phyloP scores from a whole-genome alignment of 306 rosid genomes.

The Corylus americana region DNA sequence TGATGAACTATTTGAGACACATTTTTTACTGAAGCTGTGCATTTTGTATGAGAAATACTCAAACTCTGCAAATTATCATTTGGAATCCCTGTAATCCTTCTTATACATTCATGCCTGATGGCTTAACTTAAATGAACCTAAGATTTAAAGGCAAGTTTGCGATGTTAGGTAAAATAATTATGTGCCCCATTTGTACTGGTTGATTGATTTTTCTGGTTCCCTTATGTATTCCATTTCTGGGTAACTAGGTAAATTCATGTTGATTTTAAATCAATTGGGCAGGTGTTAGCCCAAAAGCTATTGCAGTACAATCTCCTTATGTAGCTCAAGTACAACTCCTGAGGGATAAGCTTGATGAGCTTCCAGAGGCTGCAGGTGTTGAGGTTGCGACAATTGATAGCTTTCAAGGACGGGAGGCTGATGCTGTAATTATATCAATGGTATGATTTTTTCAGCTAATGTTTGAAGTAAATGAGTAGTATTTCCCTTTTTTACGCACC shows the following conservation, averaged over 20 bases:
- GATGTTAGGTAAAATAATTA: not conserved
- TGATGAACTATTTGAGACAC: not conserved
- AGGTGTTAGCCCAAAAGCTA: slow-evolving; percentile 73
- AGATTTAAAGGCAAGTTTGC: not conserved
- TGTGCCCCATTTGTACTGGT: not conserved
- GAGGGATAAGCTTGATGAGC: slow-evolving; percentile 75
- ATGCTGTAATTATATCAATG: slow-evolving; percentile 87
- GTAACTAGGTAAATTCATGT: slow-evolving; percentile 11
- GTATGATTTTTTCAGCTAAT: slow-evolving; percentile 34
- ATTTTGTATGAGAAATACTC: not conserved
- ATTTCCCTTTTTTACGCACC: not conserved
- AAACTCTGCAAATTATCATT: not conserved
- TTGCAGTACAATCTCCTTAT: slow-evolving; percentile 84
- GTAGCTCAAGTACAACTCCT: slow-evolving; percentile 88
- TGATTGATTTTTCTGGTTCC: slow-evolving; percentile 5
- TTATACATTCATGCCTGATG: not conserved
- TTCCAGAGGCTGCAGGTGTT: slow-evolving; percentile 63
- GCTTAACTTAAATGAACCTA: not conserved
- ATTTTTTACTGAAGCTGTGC: not conserved
- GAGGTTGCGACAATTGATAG: slow-evolving; percentile 89
- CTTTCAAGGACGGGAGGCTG: slow-evolving; percentile 93
- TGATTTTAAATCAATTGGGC: slow-evolving; percentile 29
- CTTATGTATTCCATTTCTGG: not conserved
- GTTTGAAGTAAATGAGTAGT: not conserved
- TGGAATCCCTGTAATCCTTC: not conserved